Base-by-base conservation (phyloP, 2,329 filamentous ascomycete genomes). In the Arthrobotrys sphaeroides region DNA sequence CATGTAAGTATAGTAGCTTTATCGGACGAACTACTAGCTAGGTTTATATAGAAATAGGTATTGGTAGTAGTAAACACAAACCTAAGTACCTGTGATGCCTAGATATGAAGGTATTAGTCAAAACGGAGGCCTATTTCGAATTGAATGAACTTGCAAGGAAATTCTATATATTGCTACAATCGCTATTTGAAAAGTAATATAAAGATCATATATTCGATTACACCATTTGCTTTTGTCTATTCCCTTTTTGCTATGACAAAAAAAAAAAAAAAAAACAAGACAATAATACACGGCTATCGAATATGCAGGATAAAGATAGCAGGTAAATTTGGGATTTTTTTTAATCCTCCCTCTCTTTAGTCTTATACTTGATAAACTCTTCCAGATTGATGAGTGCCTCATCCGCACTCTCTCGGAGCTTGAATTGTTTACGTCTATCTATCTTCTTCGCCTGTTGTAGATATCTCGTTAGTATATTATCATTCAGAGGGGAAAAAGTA, bases 301-400 rank as follows among this genome's bases (percentile, higher is more conserved):
- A 57, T 24, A 38, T 51, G 3, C 16, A 5, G n/a, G 4, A 43
- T 51, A 13, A 24, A 20, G 3, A 47, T 24, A 18, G 13, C 4
- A 13, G 6, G 16, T 18, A 4, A 13, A 45, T 13, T 2, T 5
- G 42, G 12, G 28, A 49, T 13, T 16, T 45, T 9, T 26, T 10
- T 10, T 64, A 51, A 3, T 62, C 33, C 31, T 53, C 45, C 31
- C 73, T 53, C 31, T 88, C 83, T 82, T 88, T 88, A 82, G 85
- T 86, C 83, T 91, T 91, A 80, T 91, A 91, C 70, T 85, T 82
- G 77, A 91, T 83, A 80, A 91, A 91, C 62, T 88, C 84, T 28
- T 80, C 82, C 77, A 91, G 81, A 79, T 91, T 91, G 79, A 89
- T 78, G 1, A 86, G 82, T 0, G 83, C 87, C 82, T 91, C 89